Evolutionary conservation across 768 basidiomycete genomes (phyloP).

Genomic region (Mycena pura): DNA sequence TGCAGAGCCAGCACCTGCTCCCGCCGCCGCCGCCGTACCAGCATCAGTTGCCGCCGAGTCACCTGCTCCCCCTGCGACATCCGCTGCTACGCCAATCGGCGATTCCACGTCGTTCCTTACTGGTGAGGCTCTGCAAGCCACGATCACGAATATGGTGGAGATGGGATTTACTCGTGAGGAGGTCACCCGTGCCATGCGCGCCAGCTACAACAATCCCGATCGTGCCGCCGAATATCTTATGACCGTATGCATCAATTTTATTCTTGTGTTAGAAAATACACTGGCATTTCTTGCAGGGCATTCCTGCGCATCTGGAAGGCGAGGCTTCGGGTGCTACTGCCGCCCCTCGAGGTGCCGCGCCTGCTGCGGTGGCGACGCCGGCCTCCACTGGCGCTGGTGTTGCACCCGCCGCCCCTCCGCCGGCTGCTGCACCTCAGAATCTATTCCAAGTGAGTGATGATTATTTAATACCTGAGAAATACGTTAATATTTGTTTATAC

Average conservation of each 20-base stretch:
- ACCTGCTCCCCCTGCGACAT: constrained; percentile 40
- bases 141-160: constrained; percentile 84
- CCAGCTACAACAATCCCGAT: constrained; percentile 97
- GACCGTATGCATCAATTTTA: constrained; percentile 60
- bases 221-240: constrained; percentile 98
- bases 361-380: constrained; percentile 34
- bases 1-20: constrained; percentile 41
- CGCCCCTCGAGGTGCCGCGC: constrained; percentile 2
- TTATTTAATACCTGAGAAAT: background rate
- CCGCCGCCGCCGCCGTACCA: constrained; percentile 39
- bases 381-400: constrained; percentile 42
- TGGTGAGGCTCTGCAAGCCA: constrained; percentile 75
- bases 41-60: too few relatives aligned
- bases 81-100: constrained; percentile 41
- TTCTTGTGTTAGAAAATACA: background rate
- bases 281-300: constrained; percentile 59
- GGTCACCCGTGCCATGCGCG: constrained; percentile 84
- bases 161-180: constrained; percentile 95
- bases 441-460: constrained; percentile 73
- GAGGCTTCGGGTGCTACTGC: constrained; percentile 50
- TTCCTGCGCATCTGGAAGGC: constrained; percentile 71
- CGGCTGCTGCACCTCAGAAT: constrained; percentile 67
- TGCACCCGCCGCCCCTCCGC: constrained; percentile 42
- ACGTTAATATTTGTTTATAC: constrained; percentile 5
- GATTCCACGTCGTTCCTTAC: constrained; percentile 71